Base-by-base conservation (phyloP, 148 eudicot genomes). In the Rheum nobile region DNA sequence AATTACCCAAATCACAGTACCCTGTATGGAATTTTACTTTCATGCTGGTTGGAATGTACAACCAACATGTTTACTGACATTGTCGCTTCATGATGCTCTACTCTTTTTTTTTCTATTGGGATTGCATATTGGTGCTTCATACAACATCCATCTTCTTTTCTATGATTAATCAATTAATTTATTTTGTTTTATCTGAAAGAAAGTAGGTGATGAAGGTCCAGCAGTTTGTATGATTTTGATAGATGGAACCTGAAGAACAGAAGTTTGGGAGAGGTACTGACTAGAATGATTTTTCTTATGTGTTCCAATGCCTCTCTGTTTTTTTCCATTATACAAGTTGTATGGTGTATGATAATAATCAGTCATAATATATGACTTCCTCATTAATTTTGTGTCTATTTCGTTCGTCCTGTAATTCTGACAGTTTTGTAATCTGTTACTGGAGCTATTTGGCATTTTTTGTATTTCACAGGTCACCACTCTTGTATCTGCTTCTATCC, bases 241-340 rank as follows among this genome's bases (percentile, higher is more conserved):
- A 80, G 61, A 92, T 92, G 97, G 97, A 92, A 80, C 81, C 87
- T 50, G 96, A 90, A 78, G 80, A 83, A 82, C 86, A 81, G 78
- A 92, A 90, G 80, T 92, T 92, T 83, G 97, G 97, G 80, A 92
- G 83, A 87, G 97, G 97, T 89, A 85, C 67, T 76, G 54, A 72
- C 22, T 16, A 74, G 52, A n/a, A 31, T 24, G 43, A 17, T 31
- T 34, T 52, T 47, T 16, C 14, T 28, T 41, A 39, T 63, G 65
- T 42, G 31, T 22, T 71, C 48, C 50, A 22, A 39, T 17, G 73
- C 19, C 29, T 71, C 16, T 50, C 29, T 71, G 29, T n/a, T 21
- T 24, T 34, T 17, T 69, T 38, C 28, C 10, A 17, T 19, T 38
- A 69, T 69, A 69, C 28, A 37, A 69, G 4, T n/a, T 37, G 13